phyloP scores from a whole-genome alignment of 164 flowering plant genomes.

The Aristolochia fimbriata region DNA sequence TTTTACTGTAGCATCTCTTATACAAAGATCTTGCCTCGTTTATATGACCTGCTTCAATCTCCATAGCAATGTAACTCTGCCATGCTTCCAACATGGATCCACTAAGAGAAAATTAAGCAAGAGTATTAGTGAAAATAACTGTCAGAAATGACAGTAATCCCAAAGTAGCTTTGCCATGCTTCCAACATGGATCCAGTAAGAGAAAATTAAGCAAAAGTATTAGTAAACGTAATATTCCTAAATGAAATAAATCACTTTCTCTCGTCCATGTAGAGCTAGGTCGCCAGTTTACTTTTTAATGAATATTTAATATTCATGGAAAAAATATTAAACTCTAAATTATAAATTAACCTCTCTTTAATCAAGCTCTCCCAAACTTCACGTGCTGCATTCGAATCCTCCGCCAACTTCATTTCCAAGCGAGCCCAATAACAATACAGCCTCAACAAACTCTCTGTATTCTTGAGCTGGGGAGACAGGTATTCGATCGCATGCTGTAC shows the following conservation, averaged over 20 bases:
- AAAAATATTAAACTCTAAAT: neutral
- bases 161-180: too few species aligned
- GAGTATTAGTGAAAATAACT: constrained; percentile 1
- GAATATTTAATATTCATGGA: neutral
- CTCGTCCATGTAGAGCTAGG: too few species aligned
- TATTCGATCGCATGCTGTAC: constrained; percentile 75
- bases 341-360: constrained; percentile 47
- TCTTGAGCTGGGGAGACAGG: constrained; percentile 52
- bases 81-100: constrained; percentile 75
- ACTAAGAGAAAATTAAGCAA: constrained; percentile 22
- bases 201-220: constrained; percentile 1
- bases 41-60: constrained; percentile 51
- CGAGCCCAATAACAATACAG: constrained; percentile 84
- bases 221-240: neutral
- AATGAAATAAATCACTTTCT: neutral
- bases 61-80: constrained; percentile 79
- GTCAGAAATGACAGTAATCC: too few species aligned
- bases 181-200: constrained; percentile 66
- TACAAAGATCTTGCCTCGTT: constrained; percentile 78
- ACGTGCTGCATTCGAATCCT: constrained; percentile 74
- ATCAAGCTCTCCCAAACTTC: constrained; percentile 93
- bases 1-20: constrained; percentile 80
- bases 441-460: constrained; percentile 43
- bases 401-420: constrained; percentile 52
- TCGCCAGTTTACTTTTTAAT: too few species aligned